Percentiles rank a stretch among this genome's conserved stretches.
phyloP scores from a whole-genome alignment of 1,284 basidiomycete species.

The Volvariella surrecta region DNA sequence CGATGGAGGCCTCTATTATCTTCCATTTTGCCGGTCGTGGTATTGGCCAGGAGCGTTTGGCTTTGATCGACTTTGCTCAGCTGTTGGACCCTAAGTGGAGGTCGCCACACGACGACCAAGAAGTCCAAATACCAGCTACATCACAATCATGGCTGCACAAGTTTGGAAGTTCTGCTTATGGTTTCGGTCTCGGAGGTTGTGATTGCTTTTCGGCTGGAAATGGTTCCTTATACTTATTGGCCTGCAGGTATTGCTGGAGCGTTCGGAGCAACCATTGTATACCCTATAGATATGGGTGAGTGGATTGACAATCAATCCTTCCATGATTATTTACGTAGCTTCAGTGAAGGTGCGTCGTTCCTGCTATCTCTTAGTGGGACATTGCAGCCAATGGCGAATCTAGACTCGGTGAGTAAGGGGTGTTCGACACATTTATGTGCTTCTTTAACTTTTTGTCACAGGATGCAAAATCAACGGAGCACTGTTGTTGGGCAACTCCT shows the following conservation, averaged over 20 bases:
- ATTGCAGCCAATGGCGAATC: slow-evolving; percentile 7
- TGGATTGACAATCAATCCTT: slow-evolving; percentile 11
- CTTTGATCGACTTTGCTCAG: slow-evolving; percentile 83
- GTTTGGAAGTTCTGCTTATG: slow-evolving; percentile 68
- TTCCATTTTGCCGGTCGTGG: slow-evolving; percentile 93
- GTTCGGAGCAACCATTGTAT: slow-evolving; percentile 87
- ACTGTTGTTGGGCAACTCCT: slow-evolving; percentile 91
- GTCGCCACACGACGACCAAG: slow-evolving; percentile 35
- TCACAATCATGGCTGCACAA: slow-evolving; percentile 36
- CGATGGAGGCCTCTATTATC: slow-evolving; percentile 92
- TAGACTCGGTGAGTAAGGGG: slow-evolving; percentile 54
- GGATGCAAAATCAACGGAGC: slow-evolving; percentile 96
- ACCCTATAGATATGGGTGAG: slow-evolving; percentile 90
- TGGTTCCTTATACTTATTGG: slow-evolving; percentile 2
- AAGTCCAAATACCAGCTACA: slow-evolving; percentile 29
- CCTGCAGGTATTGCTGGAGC: slow-evolving; percentile 76
- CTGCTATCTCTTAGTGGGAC: slow-evolving; percentile 4
- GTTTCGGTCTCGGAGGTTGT: slow-evolving; percentile 83
- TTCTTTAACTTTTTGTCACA: slow-evolving; percentile 21
- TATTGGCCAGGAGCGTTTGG: slow-evolving; percentile 54
- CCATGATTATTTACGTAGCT: slow-evolving; percentile 11
- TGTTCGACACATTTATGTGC: slow-evolving; percentile 1
- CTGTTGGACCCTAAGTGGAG: slow-evolving; percentile 83
- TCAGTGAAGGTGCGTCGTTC: slow-evolving; percentile 55
- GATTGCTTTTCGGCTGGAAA: slow-evolving; percentile 3